A percentile compares a stretch with the other conserved stretches of the same genome.
These are phyloP conservation scores for Magnaporthales sp. DNA, from an alignment of 2,329 filamentous ascomycete genomes.

Conservation along the genomic window DNA sequence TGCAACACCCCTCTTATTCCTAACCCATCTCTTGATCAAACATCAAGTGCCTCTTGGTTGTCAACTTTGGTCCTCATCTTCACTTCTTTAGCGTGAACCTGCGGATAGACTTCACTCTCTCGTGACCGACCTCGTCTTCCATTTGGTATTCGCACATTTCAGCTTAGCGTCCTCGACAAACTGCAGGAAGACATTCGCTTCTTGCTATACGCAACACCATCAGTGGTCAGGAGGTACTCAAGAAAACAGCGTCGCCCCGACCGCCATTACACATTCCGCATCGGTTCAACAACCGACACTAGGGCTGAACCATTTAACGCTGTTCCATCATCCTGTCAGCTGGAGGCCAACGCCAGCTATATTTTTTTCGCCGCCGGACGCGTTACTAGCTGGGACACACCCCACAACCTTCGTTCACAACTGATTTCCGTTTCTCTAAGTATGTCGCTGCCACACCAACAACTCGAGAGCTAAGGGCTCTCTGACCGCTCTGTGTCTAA, in stretches of 20 bases:
- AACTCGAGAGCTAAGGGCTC: background rate
- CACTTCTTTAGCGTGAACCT: slow-evolving; percentile 9
- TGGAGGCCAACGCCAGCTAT: background rate
- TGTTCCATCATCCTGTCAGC: slow-evolving; percentile 1
- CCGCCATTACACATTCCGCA: background rate
- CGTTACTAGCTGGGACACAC: background rate
- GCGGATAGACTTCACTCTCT: background rate
- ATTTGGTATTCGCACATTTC: background rate
- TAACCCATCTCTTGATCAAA: background rate
- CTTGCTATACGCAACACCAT: slow-evolving; percentile 6
- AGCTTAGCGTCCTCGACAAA: background rate
- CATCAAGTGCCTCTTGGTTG: background rate
- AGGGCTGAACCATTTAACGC: background rate
- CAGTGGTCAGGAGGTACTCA: background rate
- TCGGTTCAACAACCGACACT: background rate
- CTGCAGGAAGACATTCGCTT: slow-evolving; percentile 10
- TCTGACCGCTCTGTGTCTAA: background rate
- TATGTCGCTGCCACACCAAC: background rate
- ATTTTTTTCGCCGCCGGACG: background rate
- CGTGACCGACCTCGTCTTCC: background rate
- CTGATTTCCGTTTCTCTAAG: background rate
- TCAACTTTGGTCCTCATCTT: background rate
- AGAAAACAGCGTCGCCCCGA: background rate
- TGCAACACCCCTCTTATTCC: background rate
- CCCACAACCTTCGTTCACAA: background rate